Evolutionary conservation across 768 basidiomycete genomes (phyloP).

Genomic region (Suillus subluteus): DNA sequence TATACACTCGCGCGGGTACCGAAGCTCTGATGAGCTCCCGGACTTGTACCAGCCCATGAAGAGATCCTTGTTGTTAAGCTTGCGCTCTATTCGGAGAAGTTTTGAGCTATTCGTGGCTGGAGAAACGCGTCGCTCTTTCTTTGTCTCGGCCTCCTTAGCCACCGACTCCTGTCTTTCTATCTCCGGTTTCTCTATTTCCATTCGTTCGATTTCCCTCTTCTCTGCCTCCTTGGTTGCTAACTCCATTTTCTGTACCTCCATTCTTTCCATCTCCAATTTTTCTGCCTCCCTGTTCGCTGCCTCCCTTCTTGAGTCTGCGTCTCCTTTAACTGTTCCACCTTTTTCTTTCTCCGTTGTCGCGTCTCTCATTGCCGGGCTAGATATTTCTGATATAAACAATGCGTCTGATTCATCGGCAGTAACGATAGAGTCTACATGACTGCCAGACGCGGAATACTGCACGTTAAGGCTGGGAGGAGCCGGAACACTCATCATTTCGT

Average conservation of each 20-base stretch:
- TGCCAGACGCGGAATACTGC: not conserved
- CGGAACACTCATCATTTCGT: not conserved
- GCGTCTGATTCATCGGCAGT: not conserved
- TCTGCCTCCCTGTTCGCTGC: not conserved
- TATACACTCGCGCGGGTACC: slow-evolving; percentile 6
- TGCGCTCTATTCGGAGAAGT: slow-evolving; percentile 10
- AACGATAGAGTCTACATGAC: not conserved
- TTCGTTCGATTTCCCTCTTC: not conserved
- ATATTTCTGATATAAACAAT: not conserved
- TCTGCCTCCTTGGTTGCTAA: not conserved
- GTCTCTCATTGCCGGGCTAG: not conserved
- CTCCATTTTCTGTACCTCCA: too few species aligned
- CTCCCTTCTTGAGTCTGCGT: not conserved
- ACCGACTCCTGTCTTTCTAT: not conserved
- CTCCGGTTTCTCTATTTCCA: not conserved
- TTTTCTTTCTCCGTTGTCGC: not conserved
- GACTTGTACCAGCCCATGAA: slow-evolving; percentile 12
- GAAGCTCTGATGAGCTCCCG: not conserved
- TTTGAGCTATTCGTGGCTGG: not conserved
- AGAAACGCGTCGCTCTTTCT: not conserved
- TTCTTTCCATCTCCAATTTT: not conserved
- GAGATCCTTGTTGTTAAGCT: slow-evolving; percentile 5
- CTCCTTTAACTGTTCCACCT: too few species aligned
- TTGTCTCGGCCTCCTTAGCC: not conserved
- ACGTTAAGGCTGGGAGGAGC: not conserved